phyloP scores from a whole-genome alignment of 352 stramenopile genomes.

The Blastocystis sp. region DNA sequence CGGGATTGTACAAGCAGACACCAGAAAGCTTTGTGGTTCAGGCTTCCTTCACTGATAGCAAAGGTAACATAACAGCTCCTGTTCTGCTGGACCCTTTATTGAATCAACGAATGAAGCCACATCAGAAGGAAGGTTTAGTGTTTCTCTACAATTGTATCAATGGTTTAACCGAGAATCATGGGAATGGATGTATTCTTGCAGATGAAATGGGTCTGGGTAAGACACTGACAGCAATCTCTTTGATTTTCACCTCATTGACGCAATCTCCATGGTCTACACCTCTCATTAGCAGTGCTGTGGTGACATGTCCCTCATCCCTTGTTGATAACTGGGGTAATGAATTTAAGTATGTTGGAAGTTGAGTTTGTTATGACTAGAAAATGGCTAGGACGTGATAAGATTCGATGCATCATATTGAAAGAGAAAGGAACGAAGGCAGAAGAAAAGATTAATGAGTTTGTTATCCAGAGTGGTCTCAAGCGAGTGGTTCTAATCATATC shows the following conservation, averaged over 20 bases:
- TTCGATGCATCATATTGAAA: constrained; percentile 19
- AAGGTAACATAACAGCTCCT: background rate
- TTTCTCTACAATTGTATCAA: constrained; percentile 63
- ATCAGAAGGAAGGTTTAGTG: constrained; percentile 41
- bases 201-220: constrained; percentile 72
- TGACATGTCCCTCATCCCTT: constrained; percentile 71
- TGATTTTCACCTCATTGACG: constrained; percentile 49
- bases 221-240: constrained; percentile 47
- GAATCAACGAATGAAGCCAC: background rate
- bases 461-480: constrained; percentile 25
- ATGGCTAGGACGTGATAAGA: constrained; percentile 44
- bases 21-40: constrained; percentile 19
- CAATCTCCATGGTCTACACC: constrained; percentile 35
- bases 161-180: constrained; percentile 74
- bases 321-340: constrained; percentile 72
- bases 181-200: constrained; percentile 74
- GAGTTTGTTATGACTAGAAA: background rate
- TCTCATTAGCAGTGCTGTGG: constrained; percentile 64
- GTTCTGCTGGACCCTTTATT: constrained; percentile 9
- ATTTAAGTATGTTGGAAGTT: constrained; percentile 16
- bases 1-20: constrained; percentile 26
- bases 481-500: constrained; percentile 74
- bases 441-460: constrained; percentile 48
- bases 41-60: background rate
- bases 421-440: constrained; percentile 48